Conservation (phyloP, 768 basidiomycete genomes). For the Phanerochaete sordida region DNA sequence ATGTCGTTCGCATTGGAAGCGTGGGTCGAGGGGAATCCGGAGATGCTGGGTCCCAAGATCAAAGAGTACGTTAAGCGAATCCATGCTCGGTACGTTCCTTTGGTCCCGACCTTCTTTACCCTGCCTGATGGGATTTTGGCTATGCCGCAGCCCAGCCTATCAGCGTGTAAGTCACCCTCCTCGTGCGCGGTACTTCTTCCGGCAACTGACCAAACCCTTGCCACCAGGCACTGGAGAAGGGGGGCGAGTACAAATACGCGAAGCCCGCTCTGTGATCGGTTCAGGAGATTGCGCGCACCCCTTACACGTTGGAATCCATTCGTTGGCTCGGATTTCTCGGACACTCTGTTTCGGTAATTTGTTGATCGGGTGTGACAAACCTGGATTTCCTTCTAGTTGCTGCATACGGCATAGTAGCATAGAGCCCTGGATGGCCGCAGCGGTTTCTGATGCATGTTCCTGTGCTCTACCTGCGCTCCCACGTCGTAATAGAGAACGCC, state of each 20-base stretch:
- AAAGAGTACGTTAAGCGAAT: conserved; percentile 35
- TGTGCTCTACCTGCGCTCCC: background rate
- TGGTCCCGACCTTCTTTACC: conserved; percentile 3
- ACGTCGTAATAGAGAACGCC: background rate
- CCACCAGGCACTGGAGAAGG: conserved; percentile 21
- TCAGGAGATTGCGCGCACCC: background rate
- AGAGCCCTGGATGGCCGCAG: conserved; percentile 1
- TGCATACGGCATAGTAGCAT: conserved; percentile 3
- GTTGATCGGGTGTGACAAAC: conserved; percentile 4
- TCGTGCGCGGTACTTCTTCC: background rate
- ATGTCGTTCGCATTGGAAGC: conserved; percentile 39
- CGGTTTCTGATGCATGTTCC: conserved; percentile 8
- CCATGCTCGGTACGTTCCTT: conserved; percentile 31
- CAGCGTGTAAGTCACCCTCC: conserved; percentile 23
- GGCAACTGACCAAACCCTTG: background rate
- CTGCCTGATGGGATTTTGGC: background rate
- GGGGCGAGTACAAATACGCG: conserved; percentile 16
- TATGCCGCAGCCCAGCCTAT: conserved; percentile 28
- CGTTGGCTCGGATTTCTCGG: background rate
- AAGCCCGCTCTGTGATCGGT: conserved; percentile 11
- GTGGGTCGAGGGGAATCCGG: conserved; percentile 12
- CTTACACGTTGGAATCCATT: background rate
- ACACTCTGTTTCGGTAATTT: background rate
- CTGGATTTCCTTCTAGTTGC: background rate
- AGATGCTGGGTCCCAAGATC: conserved; percentile 30